A percentile compares a stretch with the other conserved stretches of the same genome.
Conservation (phyloP, 495 filamentous ascomycete genomes). For the Xylaria curta region DNA sequence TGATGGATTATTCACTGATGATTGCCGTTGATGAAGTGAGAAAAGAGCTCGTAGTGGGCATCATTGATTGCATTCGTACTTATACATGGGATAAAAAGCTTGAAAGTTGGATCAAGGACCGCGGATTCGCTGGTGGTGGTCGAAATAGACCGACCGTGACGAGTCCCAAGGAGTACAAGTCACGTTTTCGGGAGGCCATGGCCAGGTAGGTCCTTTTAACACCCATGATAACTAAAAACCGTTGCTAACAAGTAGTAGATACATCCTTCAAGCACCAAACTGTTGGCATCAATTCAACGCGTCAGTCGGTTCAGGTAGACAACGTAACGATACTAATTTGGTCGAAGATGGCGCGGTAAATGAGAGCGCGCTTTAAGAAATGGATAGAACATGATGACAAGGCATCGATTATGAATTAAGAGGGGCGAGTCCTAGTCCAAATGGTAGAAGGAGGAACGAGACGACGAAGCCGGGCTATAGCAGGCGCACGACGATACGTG, state of each 20-base stretch:
- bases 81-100: slow-evolving; percentile 99
- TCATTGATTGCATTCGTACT: slow-evolving; percentile 97
- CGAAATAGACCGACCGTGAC: slow-evolving; percentile 95
- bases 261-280: slow-evolving; percentile 57
- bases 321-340: slow-evolving; percentile 26
- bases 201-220: slow-evolving; percentile 68
- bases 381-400: background rate
- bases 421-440: background rate
- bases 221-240: background rate
- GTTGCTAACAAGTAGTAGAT: slow-evolving; percentile 38
- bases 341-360: slow-evolving; percentile 27
- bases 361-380: background rate
- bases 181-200: slow-evolving; percentile 95
- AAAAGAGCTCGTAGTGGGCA: slow-evolving; percentile 92
- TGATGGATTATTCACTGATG: slow-evolving; percentile 99
- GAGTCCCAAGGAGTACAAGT: slow-evolving; percentile 96
- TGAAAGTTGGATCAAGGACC: slow-evolving; percentile 98
- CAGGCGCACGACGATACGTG: slow-evolving; percentile 1
- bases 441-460: background rate
- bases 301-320: slow-evolving; percentile 26
- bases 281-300: slow-evolving; percentile 55
- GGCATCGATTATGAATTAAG: background rate
- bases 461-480: background rate
- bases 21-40: slow-evolving; percentile 90
- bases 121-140: slow-evolving; percentile 82